Evolutionary conservation across 805 yeast genomes (phyloP), one percentile per base, ranked within the genome.

Genomic region (Metschnikowia henanensis): DNA sequence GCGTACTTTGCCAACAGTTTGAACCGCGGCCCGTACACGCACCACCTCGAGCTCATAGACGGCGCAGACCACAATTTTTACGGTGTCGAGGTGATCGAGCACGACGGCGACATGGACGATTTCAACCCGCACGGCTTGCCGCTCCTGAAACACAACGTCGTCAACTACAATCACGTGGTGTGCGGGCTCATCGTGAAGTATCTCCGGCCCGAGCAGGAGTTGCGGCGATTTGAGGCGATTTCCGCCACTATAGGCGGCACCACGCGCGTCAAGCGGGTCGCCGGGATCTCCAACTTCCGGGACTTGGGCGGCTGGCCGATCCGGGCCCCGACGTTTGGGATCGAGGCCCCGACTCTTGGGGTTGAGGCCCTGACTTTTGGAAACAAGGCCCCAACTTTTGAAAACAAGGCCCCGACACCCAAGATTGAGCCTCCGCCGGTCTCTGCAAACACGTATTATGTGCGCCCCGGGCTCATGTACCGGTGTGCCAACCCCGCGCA

Each of bases 41-140:
- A 85, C 52, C 68, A 72, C 3, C 65, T 89, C 41, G 68, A 70
- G 29, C 60, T 87, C 6, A 66, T 91, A 9, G 77, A 78, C 1
- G 71, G 70, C 35, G 96, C 96, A 0, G 91, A 88, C 59, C 98
- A 91, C 62, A 87, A 86, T 55, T 90, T 76, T 57, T 85, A 76
- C 57, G 92, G 94, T 0, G 49, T 57, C 1, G 56, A 61, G 3
- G 65, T 54, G 8, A 68, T 75, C 35, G 54, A 62, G 15, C 66
- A 64, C 17, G 73, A 58, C 10, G 55, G 44, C 13, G 70, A 65
- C 26, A 61, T 41, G 33, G 68, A 52, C 44, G 66, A 62, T 1
- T 53, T 49, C 49, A 66, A 72, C 57, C 70, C 79, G 15, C 49
- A 58, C 15, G 43, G 58, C 17, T 50, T 69, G 17, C 86, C 87